Conservation (phyloP, 805 yeast species). For the Ogataea methylovora region DNA sequence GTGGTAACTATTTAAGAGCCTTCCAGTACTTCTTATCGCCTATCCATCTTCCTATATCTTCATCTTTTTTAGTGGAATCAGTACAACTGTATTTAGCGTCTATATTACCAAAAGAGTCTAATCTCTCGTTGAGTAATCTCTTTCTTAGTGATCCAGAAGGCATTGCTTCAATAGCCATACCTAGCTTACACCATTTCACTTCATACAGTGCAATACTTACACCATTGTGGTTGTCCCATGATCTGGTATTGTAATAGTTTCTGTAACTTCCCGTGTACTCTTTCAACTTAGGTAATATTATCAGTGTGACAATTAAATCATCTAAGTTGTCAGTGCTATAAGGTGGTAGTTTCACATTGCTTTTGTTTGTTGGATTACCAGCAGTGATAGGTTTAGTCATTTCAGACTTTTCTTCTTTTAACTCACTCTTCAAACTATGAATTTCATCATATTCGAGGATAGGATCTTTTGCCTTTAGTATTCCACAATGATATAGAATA, state of each 20-base stretch:
- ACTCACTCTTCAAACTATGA: slow-evolving; percentile 22
- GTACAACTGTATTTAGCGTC: no score
- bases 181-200: slow-evolving; percentile 38
- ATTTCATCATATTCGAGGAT: slow-evolving; percentile 25
- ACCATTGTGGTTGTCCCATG: slow-evolving; percentile 81
- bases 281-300: slow-evolving; percentile 63
- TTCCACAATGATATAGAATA: slow-evolving; percentile 69
- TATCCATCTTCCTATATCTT: slow-evolving; percentile 8
- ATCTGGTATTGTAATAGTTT: slow-evolving; percentile 65
- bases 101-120: no score
- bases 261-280: slow-evolving; percentile 58
- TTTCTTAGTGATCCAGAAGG: no score
- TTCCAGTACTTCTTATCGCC: neutral
- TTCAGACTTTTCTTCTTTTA: slow-evolving; percentile 8
- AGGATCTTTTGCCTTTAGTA: slow-evolving; percentile 35
- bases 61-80: slow-evolving; percentile 6
- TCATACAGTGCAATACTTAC: slow-evolving; percentile 56
- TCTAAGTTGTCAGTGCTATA: slow-evolving; percentile 21
- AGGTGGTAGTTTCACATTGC: slow-evolving; percentile 19
- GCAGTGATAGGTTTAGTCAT: slow-evolving; percentile 26
- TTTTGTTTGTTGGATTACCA: slow-evolving; percentile 28
- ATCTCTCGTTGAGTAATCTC: no score
- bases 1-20: no score
- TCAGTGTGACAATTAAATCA: slow-evolving; percentile 50
- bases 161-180: slow-evolving; percentile 14